Evolutionary conservation across 306 rosid genomes (phyloP), one percentile per base, ranked within the genome.

Genomic region (Acacia melanoxylon): DNA sequence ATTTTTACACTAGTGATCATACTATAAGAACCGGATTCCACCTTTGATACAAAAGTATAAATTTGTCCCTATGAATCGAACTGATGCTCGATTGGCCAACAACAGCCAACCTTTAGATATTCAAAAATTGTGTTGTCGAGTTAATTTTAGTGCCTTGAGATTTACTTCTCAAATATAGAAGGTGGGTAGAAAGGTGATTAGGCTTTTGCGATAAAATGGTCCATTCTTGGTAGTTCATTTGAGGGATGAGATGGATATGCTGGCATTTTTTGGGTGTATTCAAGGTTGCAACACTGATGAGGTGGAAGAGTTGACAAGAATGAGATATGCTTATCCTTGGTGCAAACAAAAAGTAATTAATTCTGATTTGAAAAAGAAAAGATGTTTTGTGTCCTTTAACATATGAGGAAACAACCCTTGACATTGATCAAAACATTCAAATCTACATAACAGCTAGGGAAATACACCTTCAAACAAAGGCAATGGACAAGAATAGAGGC

Each of bases 281-380:
- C 99, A 93, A 84, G 99, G 98, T 78, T 95, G 97, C 83, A 95
- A 89, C 79, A 33, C 75, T 24, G 98, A 93, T 29, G 99, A 95
- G 87, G 97, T 95, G 65, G 99, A 95, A 70, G 99, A 95, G 84
- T 86, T 95, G 86, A 93, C 99, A 61, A 95, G 94, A 89, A 95
- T 95, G 99, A 95, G 99, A 84, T 93, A 95, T 90, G 99, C 97
- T 75, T 93, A 95, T 89, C 98, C 98, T 48, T 92, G 97, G 99
- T 95, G 99, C 98, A 95, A 95, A 82, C 97, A 95, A 83, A 95
- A 95, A 82, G 90, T 93, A 61, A 93, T 95, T 76, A 93, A 93
- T 73, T 93, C 99, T 40, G 97, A 93, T 37, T 88, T 93, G 90
- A 95, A 95, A 95, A 86, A 89, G 99, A 92, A 95, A 90, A 88